A percentile compares a stretch with the other conserved stretches of the same genome.
phyloP scores from a whole-genome alignment of 192 early-diverging fungal genomes.

The Dimargaris verticillata region DNA sequence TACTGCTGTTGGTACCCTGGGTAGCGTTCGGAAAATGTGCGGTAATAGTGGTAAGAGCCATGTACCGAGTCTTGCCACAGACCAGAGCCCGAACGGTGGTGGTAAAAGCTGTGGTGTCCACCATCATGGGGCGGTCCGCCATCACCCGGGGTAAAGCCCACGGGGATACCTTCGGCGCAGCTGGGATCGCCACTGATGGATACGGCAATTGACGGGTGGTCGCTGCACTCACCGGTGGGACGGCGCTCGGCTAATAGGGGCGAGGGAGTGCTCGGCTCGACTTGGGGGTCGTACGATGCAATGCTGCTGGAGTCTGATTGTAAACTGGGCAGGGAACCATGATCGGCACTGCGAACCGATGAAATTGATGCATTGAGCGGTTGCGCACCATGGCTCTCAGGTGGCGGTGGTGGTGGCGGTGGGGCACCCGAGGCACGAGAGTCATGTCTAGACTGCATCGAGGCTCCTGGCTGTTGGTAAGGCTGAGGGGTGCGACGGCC shows the following conservation, averaged over 20 bases:
- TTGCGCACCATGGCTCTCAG: background rate
- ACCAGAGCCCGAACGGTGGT: background rate
- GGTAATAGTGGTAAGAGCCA: background rate
- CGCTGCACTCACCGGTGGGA: too few species aligned
- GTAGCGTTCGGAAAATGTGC: background rate
- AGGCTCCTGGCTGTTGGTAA: background rate
- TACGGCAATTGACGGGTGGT: background rate
- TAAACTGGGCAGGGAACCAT: conserved; percentile 5
- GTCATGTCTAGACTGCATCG: background rate
- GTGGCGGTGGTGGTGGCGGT: background rate
- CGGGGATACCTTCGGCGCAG: background rate
- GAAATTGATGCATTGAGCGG: background rate
- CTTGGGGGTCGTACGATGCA: background rate
- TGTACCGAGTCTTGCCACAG: background rate
- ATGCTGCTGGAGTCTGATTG: background rate
- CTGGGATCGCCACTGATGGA: background rate
- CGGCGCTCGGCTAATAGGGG: background rate
- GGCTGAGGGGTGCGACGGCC: background rate
- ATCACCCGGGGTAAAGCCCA: background rate
- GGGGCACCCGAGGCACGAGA: background rate
- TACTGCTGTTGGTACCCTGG: background rate
- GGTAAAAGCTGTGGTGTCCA: background rate
- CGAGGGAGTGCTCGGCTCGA: background rate
- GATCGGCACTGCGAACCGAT: background rate
- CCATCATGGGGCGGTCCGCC: background rate